These are phyloP conservation scores for Atkinsonella hypoxylon DNA, from an alignment of 2,329 filamentous ascomycete genomes.

Conservation along the genomic window DNA sequence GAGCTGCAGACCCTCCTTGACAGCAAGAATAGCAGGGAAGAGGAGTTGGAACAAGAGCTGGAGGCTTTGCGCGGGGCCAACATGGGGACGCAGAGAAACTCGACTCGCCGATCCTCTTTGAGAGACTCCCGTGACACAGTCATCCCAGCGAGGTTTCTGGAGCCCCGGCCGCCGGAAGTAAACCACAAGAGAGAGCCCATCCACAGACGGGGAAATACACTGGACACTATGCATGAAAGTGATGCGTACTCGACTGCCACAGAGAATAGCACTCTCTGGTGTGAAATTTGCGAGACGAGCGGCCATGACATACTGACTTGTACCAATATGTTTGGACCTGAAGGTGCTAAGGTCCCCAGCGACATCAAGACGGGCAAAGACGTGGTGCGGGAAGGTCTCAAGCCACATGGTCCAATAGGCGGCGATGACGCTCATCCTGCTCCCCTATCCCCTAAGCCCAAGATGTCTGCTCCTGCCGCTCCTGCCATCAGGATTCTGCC, in stretches of 20 bases:
- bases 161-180: constrained; percentile 33
- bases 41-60: constrained; percentile 76
- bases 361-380: constrained; percentile 24
- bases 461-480: constrained; percentile 24
- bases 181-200: constrained; percentile 30
- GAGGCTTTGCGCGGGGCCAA: constrained; percentile 46
- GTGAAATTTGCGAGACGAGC: constrained; percentile 86
- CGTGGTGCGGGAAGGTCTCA: constrained; percentile 23
- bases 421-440: constrained; percentile 37
- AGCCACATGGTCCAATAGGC: constrained; percentile 25
- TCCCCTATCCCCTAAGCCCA: constrained; percentile 39
- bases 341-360: constrained; percentile 22
- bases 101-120: constrained; percentile 41
- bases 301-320: constrained; percentile 93
- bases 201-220: constrained; percentile 28
- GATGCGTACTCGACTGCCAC: constrained; percentile 58
- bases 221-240: constrained; percentile 60
- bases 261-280: constrained; percentile 69
- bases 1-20: constrained; percentile 66
- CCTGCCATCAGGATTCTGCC: constrained; percentile 39
- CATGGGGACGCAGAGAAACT: constrained; percentile 15
- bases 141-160: constrained; percentile 40
- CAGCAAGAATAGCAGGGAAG: constrained; percentile 61
- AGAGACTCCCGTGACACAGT: constrained; percentile 58
- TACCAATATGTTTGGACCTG: constrained; percentile 69